Evolutionary conservation across 495 filamentous ascomycete species (phyloP).

Genomic region (Penicillium robsamsonii): DNA sequence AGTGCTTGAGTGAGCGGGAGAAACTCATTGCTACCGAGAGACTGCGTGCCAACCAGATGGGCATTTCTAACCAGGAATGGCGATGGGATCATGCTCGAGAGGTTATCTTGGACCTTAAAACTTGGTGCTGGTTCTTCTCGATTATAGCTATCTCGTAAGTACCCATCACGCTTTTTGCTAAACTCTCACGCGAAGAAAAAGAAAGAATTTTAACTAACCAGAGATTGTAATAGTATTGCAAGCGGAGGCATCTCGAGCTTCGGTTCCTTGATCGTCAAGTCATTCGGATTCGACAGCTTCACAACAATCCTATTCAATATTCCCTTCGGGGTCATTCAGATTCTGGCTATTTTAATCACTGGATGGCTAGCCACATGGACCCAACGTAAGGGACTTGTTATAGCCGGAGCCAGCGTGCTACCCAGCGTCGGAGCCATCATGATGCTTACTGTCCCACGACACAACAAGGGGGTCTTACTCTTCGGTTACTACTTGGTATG

Average conservation of each 20-base stretch:
- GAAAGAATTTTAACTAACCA: not conserved
- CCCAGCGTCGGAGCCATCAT: conserved; percentile 22
- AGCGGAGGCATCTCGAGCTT: conserved; percentile 39
- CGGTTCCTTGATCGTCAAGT: conserved; percentile 36
- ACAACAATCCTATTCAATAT: conserved; percentile 36
- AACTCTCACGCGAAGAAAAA: not conserved
- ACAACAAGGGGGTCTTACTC: conserved; percentile 25
- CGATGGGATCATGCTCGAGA: conserved; percentile 52
- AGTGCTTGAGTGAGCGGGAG: conserved; percentile 41
- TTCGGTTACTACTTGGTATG: conserved; percentile 30
- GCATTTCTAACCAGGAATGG: conserved; percentile 46
- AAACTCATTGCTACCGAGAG: conserved; percentile 52
- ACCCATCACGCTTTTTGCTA: not conserved
- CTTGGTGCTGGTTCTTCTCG: conserved; percentile 29
- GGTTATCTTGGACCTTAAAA: conserved; percentile 44
- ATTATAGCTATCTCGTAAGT: conserved; percentile 29
- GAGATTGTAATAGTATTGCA: conserved; percentile 17
- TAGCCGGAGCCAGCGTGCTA: conserved; percentile 16
- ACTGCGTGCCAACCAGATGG: conserved; percentile 53
- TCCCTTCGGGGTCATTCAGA: conserved; percentile 42
- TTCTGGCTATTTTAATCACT: conserved; percentile 41
- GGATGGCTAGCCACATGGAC: conserved; percentile 44
- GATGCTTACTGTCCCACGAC: conserved; percentile 25
- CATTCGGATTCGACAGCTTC: conserved; percentile 35
- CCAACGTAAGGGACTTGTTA: conserved; percentile 22